Evolutionary conservation across 2,329 filamentous ascomycete genomes (phyloP).

Genomic region (Bipolaris sorokiniana): DNA sequence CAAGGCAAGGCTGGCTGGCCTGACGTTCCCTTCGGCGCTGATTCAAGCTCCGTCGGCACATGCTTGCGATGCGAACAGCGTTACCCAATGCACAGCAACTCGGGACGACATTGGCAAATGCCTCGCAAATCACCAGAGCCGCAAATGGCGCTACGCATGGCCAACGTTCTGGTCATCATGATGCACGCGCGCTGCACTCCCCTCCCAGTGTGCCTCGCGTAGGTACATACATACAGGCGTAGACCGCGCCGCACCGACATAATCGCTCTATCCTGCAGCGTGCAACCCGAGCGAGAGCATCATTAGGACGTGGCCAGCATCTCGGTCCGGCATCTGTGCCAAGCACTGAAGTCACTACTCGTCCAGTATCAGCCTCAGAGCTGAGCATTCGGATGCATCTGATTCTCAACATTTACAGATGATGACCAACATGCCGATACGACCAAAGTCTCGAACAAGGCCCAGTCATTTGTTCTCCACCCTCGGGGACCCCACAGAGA

Average conservation of each 20-base stretch:
- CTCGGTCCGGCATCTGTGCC: constrained; percentile 8
- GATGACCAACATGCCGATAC: constrained; percentile 1
- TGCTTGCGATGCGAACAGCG: neutral
- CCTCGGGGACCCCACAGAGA: constrained; percentile 5
- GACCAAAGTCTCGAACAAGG: constrained; percentile 12
- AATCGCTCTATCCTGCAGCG: neutral
- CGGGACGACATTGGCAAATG: constrained; percentile 7
- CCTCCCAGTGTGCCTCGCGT: constrained; percentile 4
- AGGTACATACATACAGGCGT: neutral
- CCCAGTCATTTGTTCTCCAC: constrained; percentile 4
- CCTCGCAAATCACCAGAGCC: constrained; percentile 1
- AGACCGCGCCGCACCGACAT: neutral
- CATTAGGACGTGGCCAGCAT: neutral
- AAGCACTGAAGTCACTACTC: neutral
- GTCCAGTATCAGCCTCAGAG: neutral
- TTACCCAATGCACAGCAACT: neutral
- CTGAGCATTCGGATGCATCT: constrained; percentile 1
- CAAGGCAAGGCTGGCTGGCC: neutral
- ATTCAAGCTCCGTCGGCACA: constrained; percentile 3
- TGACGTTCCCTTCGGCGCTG: neutral
- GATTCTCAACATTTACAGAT: neutral
- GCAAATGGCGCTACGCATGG: neutral
- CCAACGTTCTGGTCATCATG: neutral
- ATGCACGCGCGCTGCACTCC: neutral
- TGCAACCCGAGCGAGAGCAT: neutral